Base-by-base conservation (phyloP, 176 grass and related monocot genomes). In the Melocanna baccifera region DNA sequence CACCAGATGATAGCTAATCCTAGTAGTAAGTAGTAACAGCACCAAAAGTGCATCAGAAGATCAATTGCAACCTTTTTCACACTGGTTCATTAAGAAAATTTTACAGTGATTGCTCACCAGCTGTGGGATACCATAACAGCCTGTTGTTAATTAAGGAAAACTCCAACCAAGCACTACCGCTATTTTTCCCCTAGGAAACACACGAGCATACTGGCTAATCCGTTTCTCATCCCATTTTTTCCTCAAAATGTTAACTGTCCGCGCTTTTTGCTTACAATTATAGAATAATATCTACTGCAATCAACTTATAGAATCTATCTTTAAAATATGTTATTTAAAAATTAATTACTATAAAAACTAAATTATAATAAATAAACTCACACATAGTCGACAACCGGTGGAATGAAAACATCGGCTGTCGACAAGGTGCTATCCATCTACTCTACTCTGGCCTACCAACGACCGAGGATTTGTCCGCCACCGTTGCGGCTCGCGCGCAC, bases 391-490 rank as follows among this genome's bases (percentile, higher is more conserved):
- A 52, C 28, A 70, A 12, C 42, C 1, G 9, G 63, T 34, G 63
- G 68, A 81, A 85, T 47, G 37, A 22, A 59, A 62, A 41, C 69
- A 52, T 76, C 47, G 76, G 41, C 43, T 32, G 79, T 79, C 79
- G 79, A 78, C 73, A 63, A 39, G 41, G 20, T 5, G 28, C 69
- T 48, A 13, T 29, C 36, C 39, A 6, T 32, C 26, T 1, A 40
- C 26, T 32, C 26, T 1, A 40, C 26, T 0, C 39, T 32, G 65
- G 73, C 88, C 71, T 28, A 90, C 83, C 87, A 76, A 84, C 55
- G 40, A 18, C 64, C 50, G 7, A 67, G 43, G 77, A 63, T 86
- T 64, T 70, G 78, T 29, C 69, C 78, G 72, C 71, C 71, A 76
- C 52, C 67, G 26, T 8, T 67, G 87, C 76, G 47, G 56, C 75